Evolutionary conservation across 2,329 filamentous ascomycete species (phyloP), one percentile per base, ranked within the genome.

Genomic region (Microcera coccophila): DNA sequence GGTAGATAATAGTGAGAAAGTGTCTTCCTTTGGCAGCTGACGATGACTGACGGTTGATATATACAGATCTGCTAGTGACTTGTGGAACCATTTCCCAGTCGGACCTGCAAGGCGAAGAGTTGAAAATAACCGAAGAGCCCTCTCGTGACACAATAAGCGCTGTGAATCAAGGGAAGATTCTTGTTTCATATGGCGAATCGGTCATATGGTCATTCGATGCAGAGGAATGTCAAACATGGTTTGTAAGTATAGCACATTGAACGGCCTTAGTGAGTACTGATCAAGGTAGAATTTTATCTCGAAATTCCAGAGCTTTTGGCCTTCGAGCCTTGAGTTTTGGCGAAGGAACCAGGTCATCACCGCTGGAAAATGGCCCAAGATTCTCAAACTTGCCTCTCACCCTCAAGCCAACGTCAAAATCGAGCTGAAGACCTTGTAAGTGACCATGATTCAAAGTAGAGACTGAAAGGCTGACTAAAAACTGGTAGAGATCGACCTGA

Each of bases 241-340:
- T 74, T 64, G 69, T 72, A 54, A 57, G 68, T 56, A 17, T 14
- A 3, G 5, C 1, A 4, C 24, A 11, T 3, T 14, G 2, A 2
- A 14, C 9, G 16, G 8, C 4, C 4, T 39, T 9, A 5, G 12
- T n/a, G 14, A 12, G 3, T 26, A 37, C 35, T 36, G 57, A 35
- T 58, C 32, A 5, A 19, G 1, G 10, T 1, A 62, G 69, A 54
- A 54, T 3, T 73, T 74, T 35, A 31, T 70, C 3, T 60, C 66
- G 1, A 66, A 69, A 32, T 74, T 74, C 34, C 57, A 60, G 31
- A 62, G 65, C 5, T 72, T 71, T 44, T 73, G 70, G 68, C 69
- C 70, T 1, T 53, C 53, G 9, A 47, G 49, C 2, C 43, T 70
- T 2, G 60, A 62, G n/a, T 70, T 73, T 24, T 64, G 55, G 35